Conservation (phyloP, 2,329 filamentous ascomycete species). For the Diaporthe citriasiana region DNA sequence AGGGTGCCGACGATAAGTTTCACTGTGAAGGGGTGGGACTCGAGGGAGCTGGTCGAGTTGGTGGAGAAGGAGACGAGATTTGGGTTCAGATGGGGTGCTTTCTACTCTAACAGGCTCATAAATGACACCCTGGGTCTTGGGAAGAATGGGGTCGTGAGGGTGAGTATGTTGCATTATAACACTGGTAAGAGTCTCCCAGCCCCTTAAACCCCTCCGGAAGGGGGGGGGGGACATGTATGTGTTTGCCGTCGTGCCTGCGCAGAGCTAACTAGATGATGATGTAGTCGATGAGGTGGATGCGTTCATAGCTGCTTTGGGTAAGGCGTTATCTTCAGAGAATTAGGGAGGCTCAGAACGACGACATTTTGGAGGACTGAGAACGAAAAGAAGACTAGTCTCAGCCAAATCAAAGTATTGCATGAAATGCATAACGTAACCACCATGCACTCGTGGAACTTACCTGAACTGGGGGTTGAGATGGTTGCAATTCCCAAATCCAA, state of each 20-base stretch:
- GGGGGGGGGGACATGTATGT: not conserved
- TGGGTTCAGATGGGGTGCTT: conserved; percentile 73
- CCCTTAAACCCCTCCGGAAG: too few species aligned
- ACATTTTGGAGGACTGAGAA: not conserved
- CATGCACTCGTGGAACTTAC: conserved; percentile 11
- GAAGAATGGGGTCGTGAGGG: conserved; percentile 73
- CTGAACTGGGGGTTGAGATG: conserved; percentile 15
- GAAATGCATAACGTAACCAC: not conserved
- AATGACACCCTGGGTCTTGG: conserved; percentile 68
- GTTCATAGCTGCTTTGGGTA: conserved; percentile 66
- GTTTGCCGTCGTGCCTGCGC: not conserved
- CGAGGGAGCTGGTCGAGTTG: conserved; percentile 65
- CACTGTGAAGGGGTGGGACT: conserved; percentile 66
- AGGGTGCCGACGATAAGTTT: conserved; percentile 77
- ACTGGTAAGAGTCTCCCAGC: conserved; percentile 61
- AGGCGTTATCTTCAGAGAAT: conserved; percentile 55
- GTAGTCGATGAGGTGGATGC: conserved; percentile 69
- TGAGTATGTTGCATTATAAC: conserved; percentile 78
- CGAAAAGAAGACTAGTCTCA: not conserved
- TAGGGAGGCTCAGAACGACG: not conserved
- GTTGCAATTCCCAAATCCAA: conserved; percentile 5
- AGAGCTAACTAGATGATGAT: conserved; percentile 38
- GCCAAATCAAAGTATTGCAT: not conserved
- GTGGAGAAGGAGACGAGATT: conserved; percentile 69
- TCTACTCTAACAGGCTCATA: conserved; percentile 72